A percentile compares a stretch with the other conserved stretches of the same genome.
phyloP scores from a whole-genome alignment of 441 rosid species.

The Melastoma candidum region DNA sequence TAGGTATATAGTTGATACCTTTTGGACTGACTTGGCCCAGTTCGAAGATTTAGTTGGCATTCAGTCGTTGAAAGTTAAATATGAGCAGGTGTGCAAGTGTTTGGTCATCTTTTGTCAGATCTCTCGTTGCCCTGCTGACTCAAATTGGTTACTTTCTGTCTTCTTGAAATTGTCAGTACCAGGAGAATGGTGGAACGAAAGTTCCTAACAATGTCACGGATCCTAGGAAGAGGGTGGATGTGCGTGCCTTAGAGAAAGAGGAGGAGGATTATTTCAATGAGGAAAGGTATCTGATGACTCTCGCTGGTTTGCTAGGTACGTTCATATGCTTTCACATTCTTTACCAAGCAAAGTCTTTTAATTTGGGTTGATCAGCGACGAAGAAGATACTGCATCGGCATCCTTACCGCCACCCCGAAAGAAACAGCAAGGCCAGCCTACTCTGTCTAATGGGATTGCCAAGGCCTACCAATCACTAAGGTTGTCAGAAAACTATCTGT shows the following conservation, averaged over 20 bases:
- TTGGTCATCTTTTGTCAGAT: conserved; percentile 1
- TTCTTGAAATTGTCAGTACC: conserved; percentile 36
- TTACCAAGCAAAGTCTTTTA: neutral
- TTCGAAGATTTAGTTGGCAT: conserved; percentile 44
- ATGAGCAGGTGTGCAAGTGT: conserved; percentile 69
- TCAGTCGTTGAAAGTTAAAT: conserved; percentile 42
- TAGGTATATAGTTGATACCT: conserved; percentile 70
- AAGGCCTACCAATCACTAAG: conserved; percentile 45
- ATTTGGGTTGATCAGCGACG: conserved; percentile 45
- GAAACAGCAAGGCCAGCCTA: conserved; percentile 37
- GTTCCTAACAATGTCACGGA: conserved; percentile 43
- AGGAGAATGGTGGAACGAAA: conserved; percentile 60
- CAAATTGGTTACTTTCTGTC: too few species aligned
- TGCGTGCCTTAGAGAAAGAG: conserved; percentile 90
- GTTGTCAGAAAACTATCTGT: conserved; percentile 21
- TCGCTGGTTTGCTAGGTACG: conserved; percentile 7
- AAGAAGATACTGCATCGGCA: conserved; percentile 87
- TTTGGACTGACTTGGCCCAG: conserved; percentile 73
- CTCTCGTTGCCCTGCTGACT: too few species aligned
- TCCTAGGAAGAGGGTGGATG: conserved; percentile 66
- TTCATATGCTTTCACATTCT: conserved; percentile 6
- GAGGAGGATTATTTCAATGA: conserved; percentile 97
- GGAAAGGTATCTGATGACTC: conserved; percentile 49
- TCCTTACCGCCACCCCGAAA: conserved; percentile 39
- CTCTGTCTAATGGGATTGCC: conserved; percentile 66